Evolutionary conservation across 192 early-diverging fungal species (phyloP), one percentile per base, ranked within the genome.

Genomic region (Coemansia sp.): DNA sequence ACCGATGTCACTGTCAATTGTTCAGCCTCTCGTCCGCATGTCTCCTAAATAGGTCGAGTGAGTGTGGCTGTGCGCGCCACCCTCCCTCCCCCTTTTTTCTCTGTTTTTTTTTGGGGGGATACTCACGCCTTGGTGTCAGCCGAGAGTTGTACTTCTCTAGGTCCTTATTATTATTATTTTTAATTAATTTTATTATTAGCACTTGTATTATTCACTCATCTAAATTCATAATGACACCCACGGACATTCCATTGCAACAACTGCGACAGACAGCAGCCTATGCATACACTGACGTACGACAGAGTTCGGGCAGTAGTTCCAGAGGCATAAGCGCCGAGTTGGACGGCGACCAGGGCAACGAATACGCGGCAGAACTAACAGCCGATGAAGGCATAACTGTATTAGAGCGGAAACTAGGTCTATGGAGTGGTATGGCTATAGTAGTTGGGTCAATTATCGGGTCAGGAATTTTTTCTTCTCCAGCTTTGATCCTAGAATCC

Each of bases 371-470:
- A 27, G 57, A 29, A 5, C 29, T 60, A 15, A 11, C 29, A 11
- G 57, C 29, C 15, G 16, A 29, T 3, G 29, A 8, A 55, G 24
- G 15, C 31, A 57, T 34, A 36, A 33, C 16, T 33, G 72, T 43
- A 65, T 69, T 85, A 62, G 75, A 81, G 66, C 69, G 72, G 22
- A 73, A 64, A 29, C 73, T 85, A 31, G 84, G 84, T 3, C 73
- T 81, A 36, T 77, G 79, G 75, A 79, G 73, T 64, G 84, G 79
- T 53, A 85, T 81, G 72, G 79, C 73, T 2, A 72, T 85, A 9
- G 84, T 85, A 5, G 62, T 78, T 22, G 84, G 84, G n/a, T 65
- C 79, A n/a, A 81, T 85, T 10, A 81, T 81, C 44, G 84, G 84
- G 34, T 81, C 79, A 1, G 84, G 79, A 4, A 76, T 85, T 10